These are phyloP conservation scores for Osmanthus fragrans DNA, from an alignment of 257 asterid species.

Conservation along the genomic window DNA sequence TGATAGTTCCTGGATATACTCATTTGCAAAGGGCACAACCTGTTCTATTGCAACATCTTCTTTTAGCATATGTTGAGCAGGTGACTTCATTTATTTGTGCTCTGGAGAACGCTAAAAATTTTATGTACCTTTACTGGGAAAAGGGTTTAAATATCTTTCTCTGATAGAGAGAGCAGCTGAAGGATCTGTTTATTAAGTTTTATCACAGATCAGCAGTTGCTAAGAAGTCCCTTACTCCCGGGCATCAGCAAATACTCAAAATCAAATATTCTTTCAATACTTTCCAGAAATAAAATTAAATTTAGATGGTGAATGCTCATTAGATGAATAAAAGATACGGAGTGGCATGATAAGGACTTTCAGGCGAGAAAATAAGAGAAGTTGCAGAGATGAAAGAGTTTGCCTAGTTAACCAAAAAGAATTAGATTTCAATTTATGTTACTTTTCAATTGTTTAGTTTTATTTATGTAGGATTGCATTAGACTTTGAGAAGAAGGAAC, in stretches of 20 bases:
- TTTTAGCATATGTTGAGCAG: slow-evolving; percentile 92
- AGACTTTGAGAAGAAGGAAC: not conserved
- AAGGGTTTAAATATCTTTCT: not conserved
- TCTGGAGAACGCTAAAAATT: not conserved
- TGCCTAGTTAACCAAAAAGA: not conserved
- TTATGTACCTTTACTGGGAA: not conserved
- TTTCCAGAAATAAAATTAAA: not conserved
- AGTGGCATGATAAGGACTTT: slow-evolving; percentile 7
- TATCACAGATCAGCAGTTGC: not conserved
- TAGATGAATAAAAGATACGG: not conserved
- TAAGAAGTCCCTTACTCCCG: not conserved
- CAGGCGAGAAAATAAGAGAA: not conserved
- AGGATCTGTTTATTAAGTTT: not conserved
- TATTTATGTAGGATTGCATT: not conserved
- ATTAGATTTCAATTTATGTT: not conserved
- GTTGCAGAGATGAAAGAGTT: not conserved
- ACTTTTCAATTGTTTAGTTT: not conserved
- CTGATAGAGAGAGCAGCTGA: not conserved
- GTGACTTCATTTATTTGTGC: slow-evolving; percentile 34
- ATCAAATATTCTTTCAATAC: not conserved
- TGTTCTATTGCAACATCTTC: slow-evolving; percentile 92
- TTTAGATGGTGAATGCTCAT: not conserved
- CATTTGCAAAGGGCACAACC: slow-evolving; percentile 99
- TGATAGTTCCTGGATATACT: slow-evolving; percentile 96
- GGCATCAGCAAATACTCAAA: not conserved